Evolutionary conservation across 1,284 basidiomycete species (phyloP).

Genomic region (Ustilago bromivora): DNA sequence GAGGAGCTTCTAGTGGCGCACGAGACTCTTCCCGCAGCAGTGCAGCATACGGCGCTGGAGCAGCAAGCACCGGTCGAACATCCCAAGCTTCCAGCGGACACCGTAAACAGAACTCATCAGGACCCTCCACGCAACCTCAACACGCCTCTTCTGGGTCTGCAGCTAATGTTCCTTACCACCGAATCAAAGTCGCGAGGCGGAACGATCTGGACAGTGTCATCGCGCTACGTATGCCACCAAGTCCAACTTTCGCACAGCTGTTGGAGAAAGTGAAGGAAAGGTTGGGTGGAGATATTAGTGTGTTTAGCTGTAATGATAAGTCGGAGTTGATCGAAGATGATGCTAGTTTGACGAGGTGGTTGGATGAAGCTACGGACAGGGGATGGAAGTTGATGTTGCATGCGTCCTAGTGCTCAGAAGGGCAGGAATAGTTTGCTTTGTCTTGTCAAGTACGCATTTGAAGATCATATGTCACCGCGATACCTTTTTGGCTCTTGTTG

Average conservation of each 20-base stretch:
- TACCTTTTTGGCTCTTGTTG: slow-evolving; percentile 8
- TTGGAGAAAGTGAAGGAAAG: slow-evolving; percentile 90
- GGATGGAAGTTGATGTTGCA: slow-evolving; percentile 90
- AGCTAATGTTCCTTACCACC: slow-evolving; percentile 73
- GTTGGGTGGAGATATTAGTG: slow-evolving; percentile 79
- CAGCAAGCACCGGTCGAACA: slow-evolving; percentile 28
- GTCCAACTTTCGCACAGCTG: slow-evolving; percentile 84
- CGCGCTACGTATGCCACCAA: slow-evolving; percentile 96
- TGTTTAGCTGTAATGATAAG: slow-evolving; percentile 71
- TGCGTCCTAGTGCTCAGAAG: slow-evolving; percentile 71
- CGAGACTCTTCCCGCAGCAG: slow-evolving; percentile 39
- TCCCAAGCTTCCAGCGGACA: slow-evolving; percentile 50
- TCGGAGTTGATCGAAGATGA: slow-evolving; percentile 79
- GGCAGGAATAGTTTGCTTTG: not conserved
- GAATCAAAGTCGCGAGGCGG: slow-evolving; percentile 96
- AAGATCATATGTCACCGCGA: slow-evolving; percentile 9
- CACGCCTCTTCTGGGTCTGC: slow-evolving; percentile 36
- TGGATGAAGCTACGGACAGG: slow-evolving; percentile 73
- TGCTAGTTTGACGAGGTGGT: slow-evolving; percentile 80
- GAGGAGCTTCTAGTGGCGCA: slow-evolving; percentile 20
- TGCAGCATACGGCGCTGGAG: slow-evolving; percentile 28
- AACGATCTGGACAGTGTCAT: slow-evolving; percentile 88
- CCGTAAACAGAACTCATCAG: slow-evolving; percentile 43
- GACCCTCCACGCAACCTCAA: slow-evolving; percentile 25
- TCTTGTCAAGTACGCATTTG: not conserved